These are phyloP conservation scores for Phytophthora syringae DNA, from an alignment of 352 stramenopile genomes.

Conservation along the genomic window DNA sequence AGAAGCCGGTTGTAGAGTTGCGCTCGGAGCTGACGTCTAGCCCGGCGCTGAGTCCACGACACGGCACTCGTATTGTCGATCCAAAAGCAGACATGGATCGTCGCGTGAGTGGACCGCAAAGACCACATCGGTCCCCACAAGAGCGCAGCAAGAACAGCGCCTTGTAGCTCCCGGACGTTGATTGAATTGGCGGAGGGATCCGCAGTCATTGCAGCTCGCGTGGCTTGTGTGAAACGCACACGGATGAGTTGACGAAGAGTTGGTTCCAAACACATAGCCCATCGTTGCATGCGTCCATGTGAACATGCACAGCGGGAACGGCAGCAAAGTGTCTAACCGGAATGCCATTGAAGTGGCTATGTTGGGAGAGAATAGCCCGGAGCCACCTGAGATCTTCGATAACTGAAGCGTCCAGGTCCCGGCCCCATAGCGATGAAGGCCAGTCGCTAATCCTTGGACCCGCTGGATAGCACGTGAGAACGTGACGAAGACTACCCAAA, in stretches of 20 bases:
- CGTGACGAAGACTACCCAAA: not conserved
- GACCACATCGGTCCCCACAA: not conserved
- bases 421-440: too few species aligned
- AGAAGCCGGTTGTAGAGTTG: slow-evolving; percentile 21
- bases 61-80: slow-evolving; percentile 16
- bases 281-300: slow-evolving; percentile 17
- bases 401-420: too few species aligned
- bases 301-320: slow-evolving; percentile 9
- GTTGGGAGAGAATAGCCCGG: not conserved
- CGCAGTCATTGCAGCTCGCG: too few species aligned
- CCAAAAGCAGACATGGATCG: slow-evolving; percentile 9
- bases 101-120: not conserved
- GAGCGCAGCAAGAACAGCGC: slow-evolving; percentile 5
- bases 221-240: not conserved
- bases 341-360: not conserved
- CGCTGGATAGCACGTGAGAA: not conserved
- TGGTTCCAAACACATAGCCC: slow-evolving; percentile 4
- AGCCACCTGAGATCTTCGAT: too few species aligned
- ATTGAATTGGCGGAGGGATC: not conserved
- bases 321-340: not conserved
- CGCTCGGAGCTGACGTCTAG: not conserved
- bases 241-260: slow-evolving; percentile 4
- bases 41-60: not conserved
- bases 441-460: not conserved
- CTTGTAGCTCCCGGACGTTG: slow-evolving; percentile 8